phyloP scores from a whole-genome alignment of 345 rosid genomes.

The Laguncularia racemosa region DNA sequence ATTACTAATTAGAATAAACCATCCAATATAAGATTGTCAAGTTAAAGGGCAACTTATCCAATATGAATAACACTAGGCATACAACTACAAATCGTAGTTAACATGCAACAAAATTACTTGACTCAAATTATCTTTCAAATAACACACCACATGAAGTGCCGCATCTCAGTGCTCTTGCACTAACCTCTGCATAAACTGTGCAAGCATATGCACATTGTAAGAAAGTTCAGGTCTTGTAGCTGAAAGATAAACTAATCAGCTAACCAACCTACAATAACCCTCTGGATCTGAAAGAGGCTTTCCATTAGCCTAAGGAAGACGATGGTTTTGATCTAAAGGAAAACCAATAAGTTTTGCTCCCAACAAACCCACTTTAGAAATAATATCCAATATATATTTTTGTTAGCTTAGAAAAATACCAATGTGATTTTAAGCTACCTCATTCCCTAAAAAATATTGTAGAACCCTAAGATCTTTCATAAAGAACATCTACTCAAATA shows the following conservation, averaged over 20 bases:
- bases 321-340: conserved; percentile 8
- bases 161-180: background rate
- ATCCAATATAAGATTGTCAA: background rate
- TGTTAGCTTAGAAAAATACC: conserved; percentile 8
- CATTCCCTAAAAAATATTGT: conserved; percentile 1
- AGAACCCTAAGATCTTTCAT: background rate
- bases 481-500: background rate
- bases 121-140: background rate
- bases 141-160: background rate
- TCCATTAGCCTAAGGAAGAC: background rate
- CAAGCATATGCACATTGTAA: background rate
- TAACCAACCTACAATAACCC: background rate
- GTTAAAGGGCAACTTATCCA: background rate
- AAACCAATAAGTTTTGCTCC: background rate
- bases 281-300: background rate
- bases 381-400: conserved; percentile 10
- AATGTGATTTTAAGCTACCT: background rate
- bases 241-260: background rate
- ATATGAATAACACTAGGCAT: background rate
- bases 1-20: background rate
- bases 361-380: conserved; percentile 5
- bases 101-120: background rate
- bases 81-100: background rate
- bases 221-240: background rate
- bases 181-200: background rate